A percentile compares a stretch with the other conserved stretches of the same genome.
Evolutionary conservation across 2,329 filamentous ascomycete genomes (phyloP).

Genomic region (Fusarium succisae): DNA sequence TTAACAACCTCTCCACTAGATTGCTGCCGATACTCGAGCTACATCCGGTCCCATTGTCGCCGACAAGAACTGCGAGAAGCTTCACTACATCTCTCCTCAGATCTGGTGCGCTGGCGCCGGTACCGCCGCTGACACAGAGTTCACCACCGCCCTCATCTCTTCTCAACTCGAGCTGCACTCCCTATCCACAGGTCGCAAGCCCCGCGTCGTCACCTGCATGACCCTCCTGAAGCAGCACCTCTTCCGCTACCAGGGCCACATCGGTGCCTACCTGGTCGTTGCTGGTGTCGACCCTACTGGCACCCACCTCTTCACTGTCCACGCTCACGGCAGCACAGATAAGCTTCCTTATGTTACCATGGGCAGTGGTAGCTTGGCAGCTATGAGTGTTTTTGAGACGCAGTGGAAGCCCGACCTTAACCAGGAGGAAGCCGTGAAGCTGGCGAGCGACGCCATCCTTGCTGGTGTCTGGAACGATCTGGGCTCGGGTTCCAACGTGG

Average conservation of each 20-base stretch:
- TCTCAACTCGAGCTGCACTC: slow-evolving; percentile 98
- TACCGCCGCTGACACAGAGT: slow-evolving; percentile 98
- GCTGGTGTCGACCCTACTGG: slow-evolving; percentile 97
- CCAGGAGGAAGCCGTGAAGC: slow-evolving; percentile 81
- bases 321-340: slow-evolving; percentile 97
- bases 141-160: slow-evolving; percentile 97
- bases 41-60: slow-evolving; percentile 98
- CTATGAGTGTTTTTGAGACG: slow-evolving; percentile 98
- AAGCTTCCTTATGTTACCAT: slow-evolving; percentile 99
- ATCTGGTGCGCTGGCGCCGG: slow-evolving; percentile 99
- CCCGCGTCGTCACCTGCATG: slow-evolving; percentile 98
- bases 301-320: slow-evolving; percentile 94
- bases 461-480: slow-evolving; percentile 99
- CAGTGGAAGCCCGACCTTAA: slow-evolving; percentile 86
- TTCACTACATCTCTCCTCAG: slow-evolving; percentile 97
- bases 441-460: slow-evolving; percentile 87
- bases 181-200: slow-evolving; percentile 94
- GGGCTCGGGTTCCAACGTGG: slow-evolving; percentile 96
- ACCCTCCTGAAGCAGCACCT: slow-evolving; percentile 99
- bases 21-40: slow-evolving; percentile 97
- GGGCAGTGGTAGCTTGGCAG: slow-evolving; percentile 94
- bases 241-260: slow-evolving; percentile 97
- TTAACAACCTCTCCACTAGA: slow-evolving; percentile 60
- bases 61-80: slow-evolving; percentile 99
- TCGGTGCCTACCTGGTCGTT: slow-evolving; percentile 97